A percentile compares a stretch with the other conserved stretches of the same genome.
phyloP scores from a whole-genome alignment of 176 grass and related monocot genomes.

The Chloris gayana region DNA sequence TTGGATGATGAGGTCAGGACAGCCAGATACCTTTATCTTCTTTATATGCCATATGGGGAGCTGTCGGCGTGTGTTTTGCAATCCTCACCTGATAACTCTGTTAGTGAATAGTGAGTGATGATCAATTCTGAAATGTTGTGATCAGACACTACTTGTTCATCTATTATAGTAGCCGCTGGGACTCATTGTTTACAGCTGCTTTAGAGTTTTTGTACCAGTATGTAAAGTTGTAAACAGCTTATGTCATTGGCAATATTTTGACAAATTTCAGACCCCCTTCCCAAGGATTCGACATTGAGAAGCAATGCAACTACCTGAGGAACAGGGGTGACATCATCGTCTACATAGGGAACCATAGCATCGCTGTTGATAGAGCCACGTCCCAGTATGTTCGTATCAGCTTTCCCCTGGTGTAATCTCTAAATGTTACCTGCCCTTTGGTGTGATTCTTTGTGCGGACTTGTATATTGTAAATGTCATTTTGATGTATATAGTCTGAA shows the following conservation, averaged over 20 bases:
- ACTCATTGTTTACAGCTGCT: too few relatives aligned
- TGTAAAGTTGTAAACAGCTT: too few relatives aligned
- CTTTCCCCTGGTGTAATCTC: not conserved
- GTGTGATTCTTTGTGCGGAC: not conserved
- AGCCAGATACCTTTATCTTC: not conserved
- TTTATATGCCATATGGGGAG: conserved; percentile 4
- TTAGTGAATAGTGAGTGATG: not conserved
- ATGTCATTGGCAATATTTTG: too few relatives aligned
- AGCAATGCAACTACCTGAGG: too few relatives aligned
- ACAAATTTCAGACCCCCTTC: too few relatives aligned
- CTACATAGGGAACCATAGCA: not conserved
- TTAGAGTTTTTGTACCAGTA: too few relatives aligned
- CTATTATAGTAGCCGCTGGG: too few relatives aligned
- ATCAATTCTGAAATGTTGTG: too few relatives aligned
- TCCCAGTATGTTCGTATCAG: not conserved
- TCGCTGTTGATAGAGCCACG: not conserved
- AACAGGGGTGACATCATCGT: too few relatives aligned
- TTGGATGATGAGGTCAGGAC: not conserved
- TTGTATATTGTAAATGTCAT: not conserved
- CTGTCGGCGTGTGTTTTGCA: not conserved
- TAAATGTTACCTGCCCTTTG: not conserved
- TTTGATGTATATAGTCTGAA: not conserved
- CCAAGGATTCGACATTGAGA: too few relatives aligned
- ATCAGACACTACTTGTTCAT: too few relatives aligned
- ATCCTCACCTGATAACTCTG: not conserved